Base-by-base conservation (phyloP, 2,329 filamentous ascomycete species). In the Phoma sp. region DNA sequence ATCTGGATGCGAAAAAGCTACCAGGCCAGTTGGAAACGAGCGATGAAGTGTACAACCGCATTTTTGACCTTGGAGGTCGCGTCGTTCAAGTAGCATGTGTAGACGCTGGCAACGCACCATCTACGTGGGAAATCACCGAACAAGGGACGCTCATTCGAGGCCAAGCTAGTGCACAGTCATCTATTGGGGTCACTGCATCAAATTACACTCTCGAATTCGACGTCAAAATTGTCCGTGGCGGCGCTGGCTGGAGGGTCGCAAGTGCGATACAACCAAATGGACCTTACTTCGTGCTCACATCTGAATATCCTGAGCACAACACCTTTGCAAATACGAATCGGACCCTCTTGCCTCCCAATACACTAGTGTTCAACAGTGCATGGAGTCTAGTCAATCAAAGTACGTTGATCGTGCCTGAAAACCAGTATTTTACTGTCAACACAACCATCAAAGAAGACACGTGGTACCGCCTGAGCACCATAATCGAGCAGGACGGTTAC, bases 391-490 rank as follows among this genome's bases (percentile, higher is more conserved):
- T 77, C 7, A 77, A 79, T 31, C 73, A 77, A 46, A 72, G 71
- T 0, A 75, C 69, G 0, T 49, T 78, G 0, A 17, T 19, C 3
- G 38, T 36, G 1, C 44, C 40, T n/a, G 44, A 24, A 31, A 49
- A 43, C 7, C 45, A 49, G 13, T 45, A 59, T 9, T 59, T 33
- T n/a, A 22, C 49, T 13, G 5, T 58, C 13, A 51, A 55, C 29
- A 37, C 21, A 3, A 39, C 45, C 10, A 63, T 78, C n/a, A 41
- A 62, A 5, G 74, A 77, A 53, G 59, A 70, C 2, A 54, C 52
- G 3, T 79, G 77, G 77, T 77, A 79, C 49, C 64, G 56, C 12
- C 62, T 80, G 52, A 72, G 56, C n/a, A 75, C 76, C 4, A 58
- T 64, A 1, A 67, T 77, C 32, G 65, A 65, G 1, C 41, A 56